phyloP scores from a whole-genome alignment of 164 flowering plant genomes.

The Piper longum region DNA sequence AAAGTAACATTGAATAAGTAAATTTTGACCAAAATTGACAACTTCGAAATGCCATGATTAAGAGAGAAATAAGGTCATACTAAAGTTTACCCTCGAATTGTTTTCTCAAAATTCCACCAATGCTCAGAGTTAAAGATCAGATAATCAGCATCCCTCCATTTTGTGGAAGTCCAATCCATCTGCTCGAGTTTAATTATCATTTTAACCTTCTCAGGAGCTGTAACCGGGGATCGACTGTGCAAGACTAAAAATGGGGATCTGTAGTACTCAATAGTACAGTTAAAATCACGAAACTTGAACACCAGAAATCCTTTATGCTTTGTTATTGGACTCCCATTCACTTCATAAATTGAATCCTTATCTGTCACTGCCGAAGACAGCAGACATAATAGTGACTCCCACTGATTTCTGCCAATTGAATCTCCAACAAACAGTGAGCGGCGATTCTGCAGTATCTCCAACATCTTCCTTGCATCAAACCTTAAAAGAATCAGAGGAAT shows the following conservation, averaged over 20 bases:
- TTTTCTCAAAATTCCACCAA: conserved; percentile 99
- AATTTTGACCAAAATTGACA: not conserved
- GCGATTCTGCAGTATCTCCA: conserved; percentile 64
- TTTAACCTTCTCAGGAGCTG: conserved; percentile 26
- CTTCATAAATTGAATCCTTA: conserved; percentile 70
- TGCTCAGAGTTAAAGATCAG: conserved; percentile 82
- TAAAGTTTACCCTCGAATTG: conserved; percentile 51
- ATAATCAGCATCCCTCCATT: conserved; percentile 88
- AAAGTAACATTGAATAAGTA: not conserved
- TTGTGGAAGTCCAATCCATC: conserved; percentile 75
- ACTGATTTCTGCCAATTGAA: conserved; percentile 97
- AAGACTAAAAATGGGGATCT: conserved; percentile 86
- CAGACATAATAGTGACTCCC: conserved; percentile 98
- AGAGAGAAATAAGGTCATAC: not conserved
- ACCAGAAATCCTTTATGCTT: conserved; percentile 88
- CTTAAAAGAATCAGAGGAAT: conserved; percentile 12
- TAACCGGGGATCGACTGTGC: conserved; percentile 68
- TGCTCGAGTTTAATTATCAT: conserved; percentile 63
- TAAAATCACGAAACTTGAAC: conserved; percentile 65
- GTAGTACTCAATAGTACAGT: conserved; percentile 92
- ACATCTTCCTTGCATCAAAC: conserved; percentile 64
- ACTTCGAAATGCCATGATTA: not conserved
- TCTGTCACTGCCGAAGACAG: conserved; percentile 58
- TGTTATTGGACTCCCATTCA: conserved; percentile 86
- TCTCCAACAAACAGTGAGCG: conserved; percentile 85